A percentile compares a stretch with the other conserved stretches of the same genome.
phyloP scores from a whole-genome alignment of 2,329 filamentous ascomycete species.

The Fusarium sp. region DNA sequence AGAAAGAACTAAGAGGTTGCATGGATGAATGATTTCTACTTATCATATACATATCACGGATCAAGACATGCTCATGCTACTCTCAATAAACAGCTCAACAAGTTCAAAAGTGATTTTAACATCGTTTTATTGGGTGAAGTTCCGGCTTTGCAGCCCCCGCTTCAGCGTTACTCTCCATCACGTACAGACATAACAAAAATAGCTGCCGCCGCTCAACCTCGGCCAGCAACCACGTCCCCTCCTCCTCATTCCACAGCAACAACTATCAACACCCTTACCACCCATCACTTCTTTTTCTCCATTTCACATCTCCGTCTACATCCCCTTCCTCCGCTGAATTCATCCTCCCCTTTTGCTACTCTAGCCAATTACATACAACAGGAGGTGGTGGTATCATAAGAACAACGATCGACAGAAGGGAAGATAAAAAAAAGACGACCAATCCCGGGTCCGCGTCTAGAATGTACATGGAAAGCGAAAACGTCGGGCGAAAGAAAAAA shows the following conservation, averaged over 20 bases:
- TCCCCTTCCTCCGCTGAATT: conserved; percentile 1
- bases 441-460: conserved; percentile 47
- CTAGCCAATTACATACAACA: conserved; percentile 46
- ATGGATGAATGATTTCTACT: neutral
- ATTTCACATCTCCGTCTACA: conserved; percentile 27
- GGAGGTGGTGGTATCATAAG: conserved; percentile 47
- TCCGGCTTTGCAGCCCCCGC: conserved; percentile 33
- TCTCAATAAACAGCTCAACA: neutral
- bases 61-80: neutral
- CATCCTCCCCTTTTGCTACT: conserved; percentile 32
- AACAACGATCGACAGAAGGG: conserved; percentile 39
- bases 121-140: conserved; percentile 38
- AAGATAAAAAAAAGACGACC: conserved; percentile 37
- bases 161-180: conserved; percentile 23
- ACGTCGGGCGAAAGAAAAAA: conserved; percentile 34
- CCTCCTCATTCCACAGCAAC: neutral
- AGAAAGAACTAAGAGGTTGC: neutral
- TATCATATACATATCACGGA: neutral
- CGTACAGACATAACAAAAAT: conserved; percentile 31
- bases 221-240: conserved; percentile 30
- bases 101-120: conserved; percentile 18
- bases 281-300: conserved; percentile 23
- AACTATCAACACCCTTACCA: conserved; percentile 18
- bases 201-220: conserved; percentile 34
- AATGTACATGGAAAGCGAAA: conserved; percentile 47